Percentiles rank a stretch among this genome's conserved stretches.
phyloP scores from a whole-genome alignment of 306 rosid species.

The Begonia masoniana region DNA sequence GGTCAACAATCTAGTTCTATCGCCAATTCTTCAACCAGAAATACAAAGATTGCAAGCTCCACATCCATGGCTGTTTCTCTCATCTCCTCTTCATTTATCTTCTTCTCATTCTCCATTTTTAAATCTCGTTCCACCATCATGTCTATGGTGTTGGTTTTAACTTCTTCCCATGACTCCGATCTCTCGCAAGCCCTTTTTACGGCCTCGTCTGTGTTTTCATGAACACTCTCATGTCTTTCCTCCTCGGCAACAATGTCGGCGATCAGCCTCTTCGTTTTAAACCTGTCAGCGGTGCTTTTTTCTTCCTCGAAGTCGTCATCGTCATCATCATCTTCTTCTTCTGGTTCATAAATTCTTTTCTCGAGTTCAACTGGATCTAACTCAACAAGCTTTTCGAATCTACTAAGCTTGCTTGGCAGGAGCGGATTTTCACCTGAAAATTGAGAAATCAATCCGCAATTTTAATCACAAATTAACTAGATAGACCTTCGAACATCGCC shows the following conservation, averaged over 20 bases:
- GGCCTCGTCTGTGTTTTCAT: conserved; percentile 1
- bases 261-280: conserved; percentile 25
- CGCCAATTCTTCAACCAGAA: conserved; percentile 59
- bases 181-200: no score
- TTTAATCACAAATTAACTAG: no score
- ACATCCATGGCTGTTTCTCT: conserved; percentile 40
- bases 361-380: conserved; percentile 75
- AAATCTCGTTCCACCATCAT: conserved; percentile 92
- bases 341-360: conserved; percentile 49
- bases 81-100: conserved; percentile 26
- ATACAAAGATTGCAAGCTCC: conserved; percentile 46
- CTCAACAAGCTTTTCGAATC: conserved; percentile 77
- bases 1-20: conserved; percentile 25
- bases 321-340: conserved; percentile 10
- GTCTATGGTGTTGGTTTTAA: conserved; percentile 60
- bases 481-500: no score
- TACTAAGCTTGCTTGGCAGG: conserved; percentile 53
- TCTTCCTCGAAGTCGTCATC: conserved; percentile 13
- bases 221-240: conserved; percentile 10
- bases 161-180: no score
- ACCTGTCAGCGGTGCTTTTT: conserved; percentile 15
- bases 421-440: conserved; percentile 59
- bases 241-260: conserved; percentile 64
- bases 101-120: conserved; percentile 45
- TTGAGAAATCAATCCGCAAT: no score